Percentiles rank a stretch among this genome's conserved stretches.
Conservation (phyloP, 305 asterid species). For the Fraxinus floribunda region DNA sequence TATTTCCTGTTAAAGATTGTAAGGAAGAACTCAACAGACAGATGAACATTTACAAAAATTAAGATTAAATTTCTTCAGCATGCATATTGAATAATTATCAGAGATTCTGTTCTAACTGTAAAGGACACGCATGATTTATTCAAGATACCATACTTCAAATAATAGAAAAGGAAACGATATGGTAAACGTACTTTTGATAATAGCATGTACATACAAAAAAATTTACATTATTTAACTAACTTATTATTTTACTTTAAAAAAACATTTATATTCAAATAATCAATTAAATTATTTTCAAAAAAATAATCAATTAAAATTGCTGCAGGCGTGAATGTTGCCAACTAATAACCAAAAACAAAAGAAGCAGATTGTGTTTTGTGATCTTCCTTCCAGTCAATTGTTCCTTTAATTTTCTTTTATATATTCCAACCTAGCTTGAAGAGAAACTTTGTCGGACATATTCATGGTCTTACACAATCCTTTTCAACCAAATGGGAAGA, state of each 20-base stretch:
- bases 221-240: not conserved
- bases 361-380: not conserved
- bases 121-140: not conserved
- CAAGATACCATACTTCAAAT: not conserved
- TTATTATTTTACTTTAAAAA: no score
- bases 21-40: not conserved
- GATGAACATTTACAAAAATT: not conserved
- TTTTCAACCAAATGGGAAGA: not conserved
- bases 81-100: not conserved
- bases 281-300: not conserved
- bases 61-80: not conserved
- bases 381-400: not conserved
- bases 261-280: not conserved
- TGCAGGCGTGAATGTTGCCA: not conserved
- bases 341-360: not conserved
- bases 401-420: not conserved
- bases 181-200: not conserved
- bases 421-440: not conserved
- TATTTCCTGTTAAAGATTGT: not conserved
- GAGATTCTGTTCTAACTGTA: not conserved
- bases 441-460: not conserved
- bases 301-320: not conserved
- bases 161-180: not conserved
- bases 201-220: not conserved
- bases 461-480: not conserved